phyloP scores from a whole-genome alignment of 83 land plant species.

The Isoetes engelmannii region DNA sequence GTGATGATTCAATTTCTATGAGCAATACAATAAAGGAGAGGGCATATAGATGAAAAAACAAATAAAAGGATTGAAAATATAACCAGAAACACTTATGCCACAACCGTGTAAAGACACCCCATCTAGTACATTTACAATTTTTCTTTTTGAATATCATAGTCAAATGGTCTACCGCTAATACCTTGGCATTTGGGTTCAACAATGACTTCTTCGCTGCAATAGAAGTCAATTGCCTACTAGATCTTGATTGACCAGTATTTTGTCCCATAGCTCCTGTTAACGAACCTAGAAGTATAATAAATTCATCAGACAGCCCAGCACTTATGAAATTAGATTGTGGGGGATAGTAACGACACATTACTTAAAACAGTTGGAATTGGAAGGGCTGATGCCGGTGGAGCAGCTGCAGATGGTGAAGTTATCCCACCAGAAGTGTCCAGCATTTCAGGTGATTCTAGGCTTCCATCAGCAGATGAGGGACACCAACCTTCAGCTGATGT shows the following conservation, averaged over 20 bases:
- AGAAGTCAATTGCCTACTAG: conserved; percentile 9
- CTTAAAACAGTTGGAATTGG: conserved; percentile 16
- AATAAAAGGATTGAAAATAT: too few species aligned
- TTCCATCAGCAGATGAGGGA: neutral
- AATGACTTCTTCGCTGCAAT: conserved; percentile 21
- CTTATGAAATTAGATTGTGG: too few species aligned
- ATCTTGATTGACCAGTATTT: neutral
- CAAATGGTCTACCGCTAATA: neutral
- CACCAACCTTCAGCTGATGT: neutral
- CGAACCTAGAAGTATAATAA: too few species aligned
- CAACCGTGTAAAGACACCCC: too few species aligned
- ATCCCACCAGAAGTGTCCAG: neutral
- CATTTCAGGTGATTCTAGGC: neutral
- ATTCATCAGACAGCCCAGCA: too few species aligned
- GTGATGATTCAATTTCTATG: too few species aligned
- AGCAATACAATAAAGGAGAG: too few species aligned
- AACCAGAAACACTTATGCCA: too few species aligned
- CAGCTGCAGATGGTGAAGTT: neutral
- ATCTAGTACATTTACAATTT: too few species aligned
- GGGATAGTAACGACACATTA: too few species aligned
- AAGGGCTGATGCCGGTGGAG: conserved; percentile 22
- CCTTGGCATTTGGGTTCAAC: conserved; percentile 45
- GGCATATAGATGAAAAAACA: too few species aligned
- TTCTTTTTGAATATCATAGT: too few species aligned
- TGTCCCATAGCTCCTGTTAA: neutral